Evolutionary conservation across 345 rosid genomes (phyloP).

Genomic region (Hibiscus mutabilis): DNA sequence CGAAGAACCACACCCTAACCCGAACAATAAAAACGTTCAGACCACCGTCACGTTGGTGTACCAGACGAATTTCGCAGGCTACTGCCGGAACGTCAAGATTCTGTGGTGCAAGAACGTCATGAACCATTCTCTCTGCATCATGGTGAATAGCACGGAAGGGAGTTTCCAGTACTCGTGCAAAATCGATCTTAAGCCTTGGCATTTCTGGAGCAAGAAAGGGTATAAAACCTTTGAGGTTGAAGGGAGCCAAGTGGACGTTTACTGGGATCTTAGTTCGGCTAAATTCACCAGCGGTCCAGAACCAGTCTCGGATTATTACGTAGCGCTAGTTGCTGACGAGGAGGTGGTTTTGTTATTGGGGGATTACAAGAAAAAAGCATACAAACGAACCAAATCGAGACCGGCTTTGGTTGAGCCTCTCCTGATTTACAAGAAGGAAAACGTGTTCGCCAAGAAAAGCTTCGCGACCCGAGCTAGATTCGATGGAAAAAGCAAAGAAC

Average conservation of each 20-base stretch:
- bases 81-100: conserved; percentile 42
- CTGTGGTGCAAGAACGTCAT: conserved; percentile 55
- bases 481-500: conserved; percentile 57
- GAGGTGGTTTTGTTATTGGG: conserved; percentile 83
- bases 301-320: conserved; percentile 66
- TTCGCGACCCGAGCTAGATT: conserved; percentile 69
- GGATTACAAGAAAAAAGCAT: conserved; percentile 76
- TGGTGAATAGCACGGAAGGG: conserved; percentile 37
- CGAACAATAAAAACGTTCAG: conserved; percentile 35
- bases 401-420: conserved; percentile 63
- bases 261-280: conserved; percentile 81
- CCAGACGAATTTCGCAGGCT: conserved; percentile 42
- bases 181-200: conserved; percentile 72
- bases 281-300: conserved; percentile 69
- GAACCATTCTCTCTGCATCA: conserved; percentile 46
- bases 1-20: conserved; percentile 31
- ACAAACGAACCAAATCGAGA: conserved; percentile 72
- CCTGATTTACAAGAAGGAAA: conserved; percentile 67
- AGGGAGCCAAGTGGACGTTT: conserved; percentile 41
- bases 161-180: conserved; percentile 37
- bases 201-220: conserved; percentile 68
- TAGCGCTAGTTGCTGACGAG: conserved; percentile 74
- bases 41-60: conserved; percentile 54
- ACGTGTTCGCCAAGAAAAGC: conserved; percentile 69
- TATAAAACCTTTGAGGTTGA: conserved; percentile 50